These are phyloP conservation scores for Zygnema cylindricum DNA, from an alignment of 139 green algal genomes.

Conservation along the genomic window DNA sequence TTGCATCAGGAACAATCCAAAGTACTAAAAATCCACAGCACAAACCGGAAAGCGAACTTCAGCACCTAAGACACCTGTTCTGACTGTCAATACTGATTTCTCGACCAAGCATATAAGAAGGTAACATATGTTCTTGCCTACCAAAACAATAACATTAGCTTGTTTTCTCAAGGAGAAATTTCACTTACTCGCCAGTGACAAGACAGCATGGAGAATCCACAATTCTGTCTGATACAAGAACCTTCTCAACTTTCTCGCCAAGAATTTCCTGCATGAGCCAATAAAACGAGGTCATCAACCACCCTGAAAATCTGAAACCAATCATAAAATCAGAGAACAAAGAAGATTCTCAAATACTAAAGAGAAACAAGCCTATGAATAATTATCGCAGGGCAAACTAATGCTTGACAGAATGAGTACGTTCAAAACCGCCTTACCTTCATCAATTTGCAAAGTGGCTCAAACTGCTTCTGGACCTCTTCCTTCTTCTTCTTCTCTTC, in stretches of 20 bases:
- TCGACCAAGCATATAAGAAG: too few relatives aligned
- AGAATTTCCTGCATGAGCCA: slow-evolving; percentile 97
- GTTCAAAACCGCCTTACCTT: slow-evolving; percentile 70
- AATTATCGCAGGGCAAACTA: neutral
- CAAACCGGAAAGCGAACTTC: too few relatives aligned
- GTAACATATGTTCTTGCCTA: too few relatives aligned
- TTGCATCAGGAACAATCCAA: too few relatives aligned
- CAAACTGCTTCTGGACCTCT: slow-evolving; percentile 85
- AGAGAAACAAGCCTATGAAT: neutral
- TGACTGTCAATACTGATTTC: too few relatives aligned
- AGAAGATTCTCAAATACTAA: neutral
- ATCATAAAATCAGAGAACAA: neutral
- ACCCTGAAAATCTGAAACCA: neutral
- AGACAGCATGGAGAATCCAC: slow-evolving; percentile 98
- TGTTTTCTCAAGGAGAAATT: too few relatives aligned
- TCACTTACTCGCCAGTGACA: slow-evolving; percentile 92
- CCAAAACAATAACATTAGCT: too few relatives aligned
- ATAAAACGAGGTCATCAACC: neutral
- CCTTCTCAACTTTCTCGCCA: slow-evolving; percentile 92
- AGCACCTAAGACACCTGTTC: too few relatives aligned
- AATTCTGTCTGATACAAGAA: slow-evolving; percentile 96
- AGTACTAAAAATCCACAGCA: too few relatives aligned
- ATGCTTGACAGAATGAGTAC: too few relatives aligned
- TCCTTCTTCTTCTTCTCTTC: slow-evolving; percentile 95
- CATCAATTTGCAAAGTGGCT: slow-evolving; percentile 91